phyloP scores from a whole-genome alignment of 2,329 filamentous ascomycete genomes.

The Fusarium sp. region DNA sequence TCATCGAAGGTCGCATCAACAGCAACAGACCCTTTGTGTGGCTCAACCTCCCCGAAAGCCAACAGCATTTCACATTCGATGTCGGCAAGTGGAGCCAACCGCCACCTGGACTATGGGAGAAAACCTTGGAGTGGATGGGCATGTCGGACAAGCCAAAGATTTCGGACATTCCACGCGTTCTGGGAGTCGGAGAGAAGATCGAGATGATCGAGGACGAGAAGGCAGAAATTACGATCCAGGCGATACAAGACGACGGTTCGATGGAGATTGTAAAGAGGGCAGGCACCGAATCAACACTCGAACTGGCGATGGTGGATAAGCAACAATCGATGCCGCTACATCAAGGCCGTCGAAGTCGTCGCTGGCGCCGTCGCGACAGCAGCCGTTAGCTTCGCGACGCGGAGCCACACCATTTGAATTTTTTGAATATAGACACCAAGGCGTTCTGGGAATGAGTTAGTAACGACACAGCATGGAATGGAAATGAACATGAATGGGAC shows the following conservation, averaged over 20 bases:
- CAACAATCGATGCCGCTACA: slow-evolving; percentile 30
- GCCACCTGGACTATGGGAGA: slow-evolving; percentile 45
- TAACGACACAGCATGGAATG: neutral
- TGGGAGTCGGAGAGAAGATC: slow-evolving; percentile 41
- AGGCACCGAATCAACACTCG: slow-evolving; percentile 13
- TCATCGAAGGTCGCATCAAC: slow-evolving; percentile 57
- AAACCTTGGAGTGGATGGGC: slow-evolving; percentile 48
- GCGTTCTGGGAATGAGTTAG: slow-evolving; percentile 13
- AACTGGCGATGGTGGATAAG: slow-evolving; percentile 21
- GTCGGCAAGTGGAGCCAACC: slow-evolving; percentile 54
- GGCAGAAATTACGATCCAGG: slow-evolving; percentile 10
- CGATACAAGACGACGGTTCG: neutral
- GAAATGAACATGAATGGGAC: slow-evolving; percentile 16
- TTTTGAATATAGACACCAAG: neutral
- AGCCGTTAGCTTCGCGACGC: neutral
- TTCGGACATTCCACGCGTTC: slow-evolving; percentile 42
- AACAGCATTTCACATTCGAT: slow-evolving; percentile 50
- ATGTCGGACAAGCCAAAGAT: slow-evolving; percentile 43
- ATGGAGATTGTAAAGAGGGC: slow-evolving; percentile 25
- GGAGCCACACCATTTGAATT: neutral
- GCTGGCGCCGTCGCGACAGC: slow-evolving; percentile 3
- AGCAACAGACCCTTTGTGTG: slow-evolving; percentile 56
- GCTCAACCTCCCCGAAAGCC: slow-evolving; percentile 55
- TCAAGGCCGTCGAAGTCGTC: slow-evolving; percentile 20
- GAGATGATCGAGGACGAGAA: slow-evolving; percentile 31